Conservation (phyloP, 441 rosid genomes). For the Erodium moschatum region DNA sequence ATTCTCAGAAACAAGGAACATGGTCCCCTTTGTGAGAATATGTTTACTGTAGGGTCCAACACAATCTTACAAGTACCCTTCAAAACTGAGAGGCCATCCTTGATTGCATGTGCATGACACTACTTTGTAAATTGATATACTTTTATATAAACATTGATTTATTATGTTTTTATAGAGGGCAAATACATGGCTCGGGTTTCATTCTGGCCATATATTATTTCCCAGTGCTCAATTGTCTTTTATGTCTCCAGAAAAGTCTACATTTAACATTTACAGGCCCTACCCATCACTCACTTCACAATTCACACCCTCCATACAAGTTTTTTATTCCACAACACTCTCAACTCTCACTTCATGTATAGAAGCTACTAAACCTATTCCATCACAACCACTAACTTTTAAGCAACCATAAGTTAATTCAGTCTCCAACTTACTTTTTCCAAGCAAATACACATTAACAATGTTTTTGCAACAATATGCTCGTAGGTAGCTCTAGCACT, state of each 20-base stretch:
- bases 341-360: background rate
- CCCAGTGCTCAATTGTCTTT: conserved; percentile 5
- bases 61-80: background rate
- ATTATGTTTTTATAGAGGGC: background rate
- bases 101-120: conserved; percentile 9
- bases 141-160: background rate
- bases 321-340: background rate
- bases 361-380: background rate
- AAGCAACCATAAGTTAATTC: background rate
- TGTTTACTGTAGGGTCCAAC: conserved; percentile 5
- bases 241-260: conserved; percentile 6
- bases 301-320: conserved; percentile 1
- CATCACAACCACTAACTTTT: background rate
- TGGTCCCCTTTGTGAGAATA: conserved; percentile 3
- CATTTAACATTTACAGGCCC: conserved; percentile 10
- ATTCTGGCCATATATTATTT: conserved; percentile 3
- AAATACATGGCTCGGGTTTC: background rate
- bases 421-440: background rate
- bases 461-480: background rate
- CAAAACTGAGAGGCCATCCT: conserved; percentile 3
- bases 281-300: conserved; percentile 3
- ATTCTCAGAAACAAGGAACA: conserved; percentile 3
- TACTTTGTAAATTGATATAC: background rate
- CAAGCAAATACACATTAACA: background rate
- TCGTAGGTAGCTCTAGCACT: conserved; percentile 5